Evolutionary conservation across 2,329 filamentous ascomycete species (phyloP), one percentile per base, ranked within the genome.

Genomic region (Fusarium clavum): DNA sequence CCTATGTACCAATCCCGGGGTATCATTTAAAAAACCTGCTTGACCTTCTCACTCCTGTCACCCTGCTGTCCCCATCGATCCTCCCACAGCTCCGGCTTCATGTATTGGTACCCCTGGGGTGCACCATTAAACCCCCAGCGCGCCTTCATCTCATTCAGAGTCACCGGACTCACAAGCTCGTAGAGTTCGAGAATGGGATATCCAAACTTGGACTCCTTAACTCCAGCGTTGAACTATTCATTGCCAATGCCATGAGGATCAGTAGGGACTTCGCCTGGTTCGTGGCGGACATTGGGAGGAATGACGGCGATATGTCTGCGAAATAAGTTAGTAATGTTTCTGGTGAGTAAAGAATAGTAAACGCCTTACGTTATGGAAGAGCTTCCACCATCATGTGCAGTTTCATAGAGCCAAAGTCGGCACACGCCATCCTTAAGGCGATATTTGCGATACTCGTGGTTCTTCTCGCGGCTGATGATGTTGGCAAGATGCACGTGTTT

Each of bases 391-490:
- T 54, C 61, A 11, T 48, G 53, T 1, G 44, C 30, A 2, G 71
- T 76, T 45, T 77, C 73, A 54, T 77, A 78, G 2, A 78, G 55
- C 76, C 74, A 78, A 3, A 78, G 59, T 2, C 75, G 67, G 14
- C 54, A 22, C 7, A 77, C 68, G 11, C 66, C 58, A 12, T 76
- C 55, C 18, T 62, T 65, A 3, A 75, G 59, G 6, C 73, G 52
- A 30, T 78, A 77, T 11, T 71, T 77, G 38, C 75, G 70, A 44
- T 74, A 76, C 40, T 76, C 76, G 1, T 77, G 67, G 27, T 72
- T 77, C 61, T 77, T 77, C 2, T 71, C 24, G n/a, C 57, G 47
- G 18, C 38, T 57, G 27, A 54, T 52, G 46, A 77, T 75, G 20
- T 75, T 74, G 46, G 41, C 54, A 1, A 75, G 29, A 57, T 75